Evolutionary conservation across 768 basidiomycete species (phyloP).

Genomic region (Daedalea quercina): DNA sequence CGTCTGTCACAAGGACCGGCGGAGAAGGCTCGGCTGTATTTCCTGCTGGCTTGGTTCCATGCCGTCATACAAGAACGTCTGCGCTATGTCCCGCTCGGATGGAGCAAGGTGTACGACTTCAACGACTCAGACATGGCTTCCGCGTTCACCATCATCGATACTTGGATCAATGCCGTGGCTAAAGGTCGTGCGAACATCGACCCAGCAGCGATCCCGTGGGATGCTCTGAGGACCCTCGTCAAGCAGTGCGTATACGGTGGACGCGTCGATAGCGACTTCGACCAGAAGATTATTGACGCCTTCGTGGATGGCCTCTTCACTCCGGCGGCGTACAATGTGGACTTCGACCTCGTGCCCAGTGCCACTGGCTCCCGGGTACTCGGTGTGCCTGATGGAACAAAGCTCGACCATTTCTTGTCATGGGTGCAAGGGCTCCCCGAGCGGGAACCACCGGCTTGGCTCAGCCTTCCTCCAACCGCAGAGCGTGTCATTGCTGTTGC

Average conservation of each 20-base stretch:
- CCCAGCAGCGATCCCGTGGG: conserved; percentile 90
- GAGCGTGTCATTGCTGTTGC: conserved; percentile 88
- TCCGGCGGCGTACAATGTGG: conserved; percentile 82
- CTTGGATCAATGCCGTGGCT: conserved; percentile 75
- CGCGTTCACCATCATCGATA: conserved; percentile 86
- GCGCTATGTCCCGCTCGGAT: conserved; percentile 92
- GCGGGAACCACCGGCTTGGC: conserved; percentile 90
- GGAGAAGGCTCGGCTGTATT: conserved; percentile 90
- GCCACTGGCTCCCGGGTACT: conserved; percentile 50
- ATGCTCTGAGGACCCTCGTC: conserved; percentile 86
- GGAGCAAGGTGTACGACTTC: conserved; percentile 97
- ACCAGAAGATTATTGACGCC: conserved; percentile 86
- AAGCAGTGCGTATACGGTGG: conserved; percentile 97
- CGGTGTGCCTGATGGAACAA: conserved; percentile 83
- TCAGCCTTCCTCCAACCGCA: conserved; percentile 87
- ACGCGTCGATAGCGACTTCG: conserved; percentile 90
- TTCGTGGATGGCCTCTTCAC: conserved; percentile 92
- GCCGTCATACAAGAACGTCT: conserved; percentile 95
- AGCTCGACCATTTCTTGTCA: conserved; percentile 81
- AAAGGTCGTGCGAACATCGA: conserved; percentile 91
- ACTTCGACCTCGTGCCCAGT: conserved; percentile 81
- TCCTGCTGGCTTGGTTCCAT: conserved; percentile 98
- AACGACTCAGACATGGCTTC: conserved; percentile 98
- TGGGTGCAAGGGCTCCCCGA: conserved; percentile 92
- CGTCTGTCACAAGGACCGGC: conserved; percentile 81